Evolutionary conservation across 2,329 filamentous ascomycete species (phyloP), one percentile per base, ranked within the genome.

Genomic region (Fusarium protoensiforme): DNA sequence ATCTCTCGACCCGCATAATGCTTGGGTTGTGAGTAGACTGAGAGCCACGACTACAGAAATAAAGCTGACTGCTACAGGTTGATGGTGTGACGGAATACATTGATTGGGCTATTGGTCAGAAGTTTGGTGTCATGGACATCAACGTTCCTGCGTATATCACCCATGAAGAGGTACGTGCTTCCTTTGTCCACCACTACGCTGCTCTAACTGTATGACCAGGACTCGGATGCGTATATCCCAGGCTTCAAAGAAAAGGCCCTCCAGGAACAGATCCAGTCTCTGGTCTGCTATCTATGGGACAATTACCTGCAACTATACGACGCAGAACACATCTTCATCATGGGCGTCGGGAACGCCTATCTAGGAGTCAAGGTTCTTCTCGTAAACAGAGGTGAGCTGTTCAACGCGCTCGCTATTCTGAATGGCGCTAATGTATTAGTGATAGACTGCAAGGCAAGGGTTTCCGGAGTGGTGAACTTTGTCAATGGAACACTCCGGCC

Each of bases 211-310:
- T 43, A 35, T 56, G 7, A 43, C 22, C 31, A 87, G 82, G 87
- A 89, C 67, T 82, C 82, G 14, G 87, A 89, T 38, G 78, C 86
- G 2, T 87, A 83, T 68, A 86, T 83, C 3, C 84, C 86, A 1
- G 78, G 81, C 2, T 80, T 83, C 31, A 83, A 83, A 33, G 88
- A 88, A 73, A 83, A 81, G 60, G 82, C 81, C 1, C 79, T 90
- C 9, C 87, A 92, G 70, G 85, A 86, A 63, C 89, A 90, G 81
- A 91, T 90, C 0, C 91, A 93, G 70, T 92, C 96, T 69, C 85
- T 98, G 13, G 90, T 96, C 6, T 91, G 89, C 68, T 98, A 98
- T 78, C 85, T 99, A 16, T 99, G 96, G 96, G 95, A 98, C 77
- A 99, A 99, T 79, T 98, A 98, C 79, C 91, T 99, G 22, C 94